Percentiles rank a stretch among this genome's conserved stretches.
Evolutionary conservation across 2,329 filamentous ascomycete species (phyloP).

Genomic region (Paraphaeosphaeria sporulosa): DNA sequence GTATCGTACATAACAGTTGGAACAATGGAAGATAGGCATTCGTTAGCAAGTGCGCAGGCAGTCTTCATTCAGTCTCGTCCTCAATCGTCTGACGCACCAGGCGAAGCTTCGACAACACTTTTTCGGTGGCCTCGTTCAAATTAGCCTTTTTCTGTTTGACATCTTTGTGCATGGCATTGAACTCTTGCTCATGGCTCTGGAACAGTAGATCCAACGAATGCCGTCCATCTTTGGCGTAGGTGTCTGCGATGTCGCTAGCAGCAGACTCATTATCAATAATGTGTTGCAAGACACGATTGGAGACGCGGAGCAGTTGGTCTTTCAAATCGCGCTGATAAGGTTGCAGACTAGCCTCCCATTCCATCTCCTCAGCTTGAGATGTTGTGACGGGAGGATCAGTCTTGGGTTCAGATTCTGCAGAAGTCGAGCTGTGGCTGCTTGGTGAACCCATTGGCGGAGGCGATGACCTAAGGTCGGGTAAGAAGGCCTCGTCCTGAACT

Average conservation of each 20-base stretch:
- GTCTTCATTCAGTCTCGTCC: background rate
- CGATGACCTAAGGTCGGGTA: conserved; percentile 30
- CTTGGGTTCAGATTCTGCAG: conserved; percentile 27
- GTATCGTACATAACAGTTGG: background rate
- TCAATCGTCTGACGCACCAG: conserved; percentile 15
- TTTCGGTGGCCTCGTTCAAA: conserved; percentile 25
- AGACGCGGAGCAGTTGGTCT: conserved; percentile 49
- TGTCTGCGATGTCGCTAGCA: conserved; percentile 53
- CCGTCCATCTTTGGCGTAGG: conserved; percentile 54
- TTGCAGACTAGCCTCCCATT: conserved; percentile 49
- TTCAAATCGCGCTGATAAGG: conserved; percentile 51
- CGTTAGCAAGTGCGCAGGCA: no score
- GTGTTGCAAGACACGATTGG: conserved; percentile 54
- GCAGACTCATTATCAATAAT: conserved; percentile 57
- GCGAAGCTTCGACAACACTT: conserved; percentile 17
- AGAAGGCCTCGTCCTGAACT: conserved; percentile 17
- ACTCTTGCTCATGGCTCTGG: conserved; percentile 49
- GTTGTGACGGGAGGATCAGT: conserved; percentile 27
- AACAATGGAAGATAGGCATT: background rate
- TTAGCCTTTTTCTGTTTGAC: conserved; percentile 33
- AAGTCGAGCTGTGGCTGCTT: conserved; percentile 40
- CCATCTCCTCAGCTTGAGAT: conserved; percentile 39
- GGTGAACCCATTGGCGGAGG: conserved; percentile 27
- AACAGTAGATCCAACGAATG: conserved; percentile 54
- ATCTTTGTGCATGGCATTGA: conserved; percentile 34